Conservation (phyloP, 108 stramenopile genomes). For the Cyclotella baltica region DNA sequence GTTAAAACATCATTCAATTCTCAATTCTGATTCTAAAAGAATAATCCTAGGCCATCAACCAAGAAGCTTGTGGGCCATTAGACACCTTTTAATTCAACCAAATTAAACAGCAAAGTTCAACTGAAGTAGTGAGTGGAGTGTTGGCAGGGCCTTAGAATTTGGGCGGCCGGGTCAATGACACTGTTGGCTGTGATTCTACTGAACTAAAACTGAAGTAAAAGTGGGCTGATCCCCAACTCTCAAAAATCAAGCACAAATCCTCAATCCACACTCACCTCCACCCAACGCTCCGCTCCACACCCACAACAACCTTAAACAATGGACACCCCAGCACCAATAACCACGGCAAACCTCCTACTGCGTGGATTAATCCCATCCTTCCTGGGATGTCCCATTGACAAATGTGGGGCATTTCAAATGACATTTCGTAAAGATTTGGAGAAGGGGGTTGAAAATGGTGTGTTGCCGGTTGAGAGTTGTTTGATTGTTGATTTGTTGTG, state of each 20-base stretch:
- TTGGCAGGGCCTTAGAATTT: too few species aligned
- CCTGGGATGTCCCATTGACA: conserved; percentile 54
- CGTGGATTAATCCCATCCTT: conserved; percentile 65
- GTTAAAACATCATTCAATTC: too few species aligned
- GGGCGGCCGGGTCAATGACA: too few species aligned
- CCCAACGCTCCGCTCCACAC: not conserved
- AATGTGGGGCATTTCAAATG: conserved; percentile 60
- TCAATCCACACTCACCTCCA: not conserved
- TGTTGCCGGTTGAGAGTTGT: not conserved
- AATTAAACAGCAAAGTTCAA: too few species aligned
- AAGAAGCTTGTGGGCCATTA: too few species aligned
- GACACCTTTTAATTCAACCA: too few species aligned
- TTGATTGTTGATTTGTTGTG: not conserved
- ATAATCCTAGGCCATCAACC: too few species aligned
- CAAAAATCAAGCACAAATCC: not conserved
- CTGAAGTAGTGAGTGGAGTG: too few species aligned
- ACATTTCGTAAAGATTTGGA: conserved; percentile 75
- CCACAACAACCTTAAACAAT: conserved; percentile 5
- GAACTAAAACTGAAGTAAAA: too few species aligned
- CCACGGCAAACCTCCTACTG: conserved; percentile 71
- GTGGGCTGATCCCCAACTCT: too few species aligned
- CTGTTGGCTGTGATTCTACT: too few species aligned
- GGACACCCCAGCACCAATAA: conserved; percentile 53
- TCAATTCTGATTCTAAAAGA: too few species aligned
- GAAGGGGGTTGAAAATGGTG: conserved; percentile 10